Percentiles rank a stretch among this genome's conserved stretches.
Evolutionary conservation across 805 yeast genomes (phyloP).

Genomic region (Metschnikowia cubensis): DNA sequence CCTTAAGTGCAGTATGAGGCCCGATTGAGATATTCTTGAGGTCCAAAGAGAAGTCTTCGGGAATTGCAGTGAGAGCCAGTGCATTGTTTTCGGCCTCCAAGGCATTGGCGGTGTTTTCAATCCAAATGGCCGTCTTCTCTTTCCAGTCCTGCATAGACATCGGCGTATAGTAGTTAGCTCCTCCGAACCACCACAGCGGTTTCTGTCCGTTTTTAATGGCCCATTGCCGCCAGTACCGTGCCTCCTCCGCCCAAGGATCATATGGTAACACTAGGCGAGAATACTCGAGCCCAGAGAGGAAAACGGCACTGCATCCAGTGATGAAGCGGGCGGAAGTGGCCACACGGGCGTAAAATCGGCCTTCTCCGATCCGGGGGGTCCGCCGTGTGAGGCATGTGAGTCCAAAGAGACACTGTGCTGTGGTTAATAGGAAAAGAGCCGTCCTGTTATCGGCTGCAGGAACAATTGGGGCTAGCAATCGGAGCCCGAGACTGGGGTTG

Average conservation of each 20-base stretch:
- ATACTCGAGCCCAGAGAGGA: constrained; percentile 54
- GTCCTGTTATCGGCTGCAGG: constrained; percentile 65
- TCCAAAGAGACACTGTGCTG: constrained; percentile 52
- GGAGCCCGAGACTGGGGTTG: constrained; percentile 56
- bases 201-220: constrained; percentile 47
- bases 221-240: constrained; percentile 47
- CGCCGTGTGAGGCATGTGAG: constrained; percentile 17
- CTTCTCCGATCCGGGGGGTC: constrained; percentile 12
- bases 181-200: constrained; percentile 66
- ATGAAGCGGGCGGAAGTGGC: constrained; percentile 8
- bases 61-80: background rate
- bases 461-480: constrained; percentile 65
- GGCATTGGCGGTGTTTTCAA: constrained; percentile 13
- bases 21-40: constrained; percentile 16
- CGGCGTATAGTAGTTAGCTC: constrained; percentile 50
- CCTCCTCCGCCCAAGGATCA: constrained; percentile 76
- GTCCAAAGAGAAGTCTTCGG: background rate
- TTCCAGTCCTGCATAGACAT: constrained; percentile 41
- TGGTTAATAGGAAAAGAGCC: constrained; percentile 51
- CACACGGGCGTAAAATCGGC: constrained; percentile 8
- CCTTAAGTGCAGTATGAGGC: constrained; percentile 14
- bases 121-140: constrained; percentile 20
- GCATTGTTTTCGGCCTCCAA: constrained; percentile 9
- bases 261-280: constrained; percentile 43
- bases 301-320: constrained; percentile 35